phyloP scores from a whole-genome alignment of 1,284 basidiomycete genomes.

The Retiboletus fuscus region DNA sequence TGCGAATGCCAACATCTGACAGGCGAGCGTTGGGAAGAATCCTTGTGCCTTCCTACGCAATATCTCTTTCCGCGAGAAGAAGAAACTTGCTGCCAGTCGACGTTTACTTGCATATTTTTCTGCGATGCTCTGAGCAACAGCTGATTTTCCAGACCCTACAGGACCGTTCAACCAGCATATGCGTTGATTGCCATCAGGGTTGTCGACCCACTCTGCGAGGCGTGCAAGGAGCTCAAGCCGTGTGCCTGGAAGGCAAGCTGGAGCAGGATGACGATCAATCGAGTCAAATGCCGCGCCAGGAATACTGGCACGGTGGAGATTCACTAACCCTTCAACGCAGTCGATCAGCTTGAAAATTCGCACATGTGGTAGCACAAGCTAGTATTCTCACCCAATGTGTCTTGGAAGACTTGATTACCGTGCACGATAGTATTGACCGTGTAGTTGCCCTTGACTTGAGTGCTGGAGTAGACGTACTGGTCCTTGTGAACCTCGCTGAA shows the following conservation, averaged over 20 bases:
- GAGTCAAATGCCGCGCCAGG: conserved; percentile 39
- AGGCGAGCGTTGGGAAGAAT: conserved; percentile 39
- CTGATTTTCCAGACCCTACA: conserved; percentile 42
- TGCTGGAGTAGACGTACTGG: conserved; percentile 30
- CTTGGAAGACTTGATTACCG: conserved; percentile 39
- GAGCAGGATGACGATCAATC: conserved; percentile 37
- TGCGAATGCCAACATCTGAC: conserved; percentile 28
- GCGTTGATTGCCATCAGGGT: conserved; percentile 16
- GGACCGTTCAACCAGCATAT: conserved; percentile 41
- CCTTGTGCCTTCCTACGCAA: conserved; percentile 31
- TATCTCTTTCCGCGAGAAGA: conserved; percentile 40
- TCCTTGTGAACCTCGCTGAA: conserved; percentile 42
- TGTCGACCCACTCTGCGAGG: conserved; percentile 30
- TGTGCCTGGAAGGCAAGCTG: conserved; percentile 39
- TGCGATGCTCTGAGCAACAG: conserved; percentile 38
- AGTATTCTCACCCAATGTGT: conserved; percentile 30
- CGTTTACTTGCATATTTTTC: conserved; percentile 34
- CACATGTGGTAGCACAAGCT: background rate
- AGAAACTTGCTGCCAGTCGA: conserved; percentile 41
- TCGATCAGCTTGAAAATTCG: background rate
- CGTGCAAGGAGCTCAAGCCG: conserved; percentile 34
- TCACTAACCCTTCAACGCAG: conserved; percentile 29
- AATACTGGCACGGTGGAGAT: conserved; percentile 27
- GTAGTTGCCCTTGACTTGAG: conserved; percentile 33
- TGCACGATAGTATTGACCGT: conserved; percentile 40